Base-by-base conservation (phyloP, 208 protist genomes). In the Crithidia expoeki region DNA sequence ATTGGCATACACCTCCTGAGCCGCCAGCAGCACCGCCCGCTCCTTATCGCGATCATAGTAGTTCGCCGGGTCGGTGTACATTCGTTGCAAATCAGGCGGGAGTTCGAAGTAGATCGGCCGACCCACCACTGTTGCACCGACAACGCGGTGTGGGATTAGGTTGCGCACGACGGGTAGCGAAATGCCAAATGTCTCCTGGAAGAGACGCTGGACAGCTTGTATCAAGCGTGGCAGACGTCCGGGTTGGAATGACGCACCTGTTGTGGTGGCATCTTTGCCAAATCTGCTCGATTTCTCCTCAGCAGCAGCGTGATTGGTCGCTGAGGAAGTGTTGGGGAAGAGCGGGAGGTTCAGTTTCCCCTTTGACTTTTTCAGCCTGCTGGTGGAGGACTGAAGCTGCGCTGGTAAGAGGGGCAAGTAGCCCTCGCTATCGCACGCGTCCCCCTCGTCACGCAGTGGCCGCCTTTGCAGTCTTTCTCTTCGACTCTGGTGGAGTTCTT, bases 91-190 rank as follows among this genome's bases (percentile, higher is more conserved):
- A 23, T 75, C 72, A 1, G 46, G 55, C 3, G 77, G 77, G 17
- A 83, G 62, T 46, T 75, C 57, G 51, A 83, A 79, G 63, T 70
- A 83, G 28, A 91, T 80, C 14, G 83, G 80, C 0, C 64, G 44
- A n/a, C 85, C 83, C 28, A 91, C 70, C n/a, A 91, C 83, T 7
- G 73, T 81, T 7, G 76, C 83, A 6, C 73, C 65, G 4, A 70
- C 64, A 32, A 74, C 66, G 23, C 77, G 65, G 66, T 60, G 68
- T 4, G 85, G 85, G 3, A 88, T 58, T 23, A 88, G 40, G 55
- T 91, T 85, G 33, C 60, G 83, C 47, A 91, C 62, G 21, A 91
- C 46, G 4, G 76, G 85, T 19, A 88, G 72, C 19, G 85, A 88
- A 25, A 89, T 64, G 58, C 85, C 81, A 46, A 87, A 79, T 2